phyloP scores from a whole-genome alignment of 306 rosid genomes.

The Vigna nakashimae region DNA sequence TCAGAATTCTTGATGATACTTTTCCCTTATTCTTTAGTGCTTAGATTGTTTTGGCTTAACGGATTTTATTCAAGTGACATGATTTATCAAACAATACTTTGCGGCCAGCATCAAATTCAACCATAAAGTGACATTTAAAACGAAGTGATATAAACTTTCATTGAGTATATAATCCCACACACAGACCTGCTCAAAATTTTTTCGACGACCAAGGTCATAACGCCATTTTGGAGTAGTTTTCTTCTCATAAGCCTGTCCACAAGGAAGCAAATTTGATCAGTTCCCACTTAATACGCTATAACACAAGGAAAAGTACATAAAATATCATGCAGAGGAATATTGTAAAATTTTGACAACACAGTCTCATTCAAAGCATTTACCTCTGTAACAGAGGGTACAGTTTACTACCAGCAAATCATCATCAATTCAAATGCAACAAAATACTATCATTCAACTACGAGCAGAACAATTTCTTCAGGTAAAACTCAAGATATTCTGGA shows the following conservation, averaged over 20 bases:
- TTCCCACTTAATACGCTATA: conserved; percentile 22
- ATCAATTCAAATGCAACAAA: conserved; percentile 33
- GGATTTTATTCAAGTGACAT: not conserved
- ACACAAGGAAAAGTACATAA: conserved; percentile 22
- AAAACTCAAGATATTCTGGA: not conserved
- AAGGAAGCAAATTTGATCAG: conserved; percentile 49
- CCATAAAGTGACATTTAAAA: conserved; percentile 16
- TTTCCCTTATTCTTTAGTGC: not conserved
- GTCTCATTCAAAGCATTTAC: not conserved
- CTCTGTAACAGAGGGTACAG: not conserved
- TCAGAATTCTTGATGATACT: not conserved
- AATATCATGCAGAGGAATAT: conserved; percentile 3
- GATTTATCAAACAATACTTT: conserved; percentile 13
- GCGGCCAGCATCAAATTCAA: not conserved
- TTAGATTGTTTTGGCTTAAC: not conserved
- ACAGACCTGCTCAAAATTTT: conserved; percentile 96
- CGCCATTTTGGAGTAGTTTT: conserved; percentile 96
- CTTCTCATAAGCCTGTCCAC: conserved; percentile 93
- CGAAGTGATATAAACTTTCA: not conserved
- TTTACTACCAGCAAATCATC: conserved; percentile 1
- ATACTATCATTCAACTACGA: conserved; percentile 26
- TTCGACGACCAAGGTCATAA: conserved; percentile 92
- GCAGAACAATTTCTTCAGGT: conserved; percentile 14
- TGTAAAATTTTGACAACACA: conserved; percentile 4
- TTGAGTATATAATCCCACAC: not conserved